Base-by-base conservation (phyloP, 441 rosid species). In the Populus tomentosa region DNA sequence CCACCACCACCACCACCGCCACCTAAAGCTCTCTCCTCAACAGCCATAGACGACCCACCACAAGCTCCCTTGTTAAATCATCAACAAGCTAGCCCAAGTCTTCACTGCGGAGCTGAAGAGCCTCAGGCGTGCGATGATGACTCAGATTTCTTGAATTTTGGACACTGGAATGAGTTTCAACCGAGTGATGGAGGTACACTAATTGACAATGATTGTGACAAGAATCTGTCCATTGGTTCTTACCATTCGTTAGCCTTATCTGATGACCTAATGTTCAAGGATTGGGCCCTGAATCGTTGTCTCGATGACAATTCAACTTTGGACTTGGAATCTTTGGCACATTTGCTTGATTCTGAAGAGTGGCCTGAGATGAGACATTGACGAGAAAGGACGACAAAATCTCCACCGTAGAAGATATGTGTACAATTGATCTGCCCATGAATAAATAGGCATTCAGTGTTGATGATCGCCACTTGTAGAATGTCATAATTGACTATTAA, bases 281-380 rank as follows among this genome's bases (percentile, higher is more conserved):
- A 76, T 10, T 81, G 82, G 88, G 78, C 53, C 3, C 28, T 40
- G 33, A 42, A 24, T 24, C 40, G 6, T 67, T 70, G 73, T 40
- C 33, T 75, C 1, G 81, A 76, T 3, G 83, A 80, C n/a, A 64
- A 61, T 64, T 80, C 67, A 21, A 71, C 28, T 18, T 66, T 84
- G 38, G 84, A 85, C 73, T 21, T 88, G 0, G 91, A 84, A 6
- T 80, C 84, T n/a, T 32, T 80, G 32, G 80, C 81, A 9, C 79
- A 64, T 42, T 71, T 85, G 72, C 86, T 87, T n/a, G 83, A 87
- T 11, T 35, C 79, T 6, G 85, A 79, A 7, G 84, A 84, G 10
- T 85, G 85, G 88, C 75, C 80, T 84, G 38, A 79, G 21, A 50
- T 40, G 8, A 20, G 62, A 18, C 62, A 18, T 6, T 53, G 62